Percentiles rank a stretch among this genome's conserved stretches.
Conservation (phyloP, 1,284 basidiomycete genomes). For the Coniferiporia weirii region DNA sequence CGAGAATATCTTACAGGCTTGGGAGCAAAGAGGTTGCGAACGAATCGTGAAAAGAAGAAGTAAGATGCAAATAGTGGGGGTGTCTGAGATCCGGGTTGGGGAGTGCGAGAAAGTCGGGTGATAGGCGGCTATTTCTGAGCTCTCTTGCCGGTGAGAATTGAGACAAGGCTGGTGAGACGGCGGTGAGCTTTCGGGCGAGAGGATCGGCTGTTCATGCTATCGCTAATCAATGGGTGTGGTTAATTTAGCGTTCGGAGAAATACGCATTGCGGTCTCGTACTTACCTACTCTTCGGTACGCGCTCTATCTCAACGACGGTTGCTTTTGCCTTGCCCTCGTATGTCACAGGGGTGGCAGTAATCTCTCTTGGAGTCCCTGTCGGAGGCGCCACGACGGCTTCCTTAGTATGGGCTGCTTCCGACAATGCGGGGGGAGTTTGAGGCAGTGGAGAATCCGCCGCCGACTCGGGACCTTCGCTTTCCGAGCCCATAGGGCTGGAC, state of each 20-base stretch:
- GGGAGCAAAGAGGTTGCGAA: slow-evolving; percentile 2
- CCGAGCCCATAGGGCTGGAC: background rate
- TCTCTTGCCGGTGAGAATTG: slow-evolving; percentile 9
- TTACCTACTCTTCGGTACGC: slow-evolving; percentile 1
- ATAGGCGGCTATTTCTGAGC: slow-evolving; percentile 2
- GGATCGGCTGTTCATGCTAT: background rate
- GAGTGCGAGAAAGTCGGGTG: background rate
- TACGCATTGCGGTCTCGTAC: background rate
- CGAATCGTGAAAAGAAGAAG: background rate
- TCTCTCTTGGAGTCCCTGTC: background rate
- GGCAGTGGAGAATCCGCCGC: slow-evolving; percentile 5
- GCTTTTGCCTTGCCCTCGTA: slow-evolving; percentile 9
- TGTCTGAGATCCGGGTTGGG: background rate
- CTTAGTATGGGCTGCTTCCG: background rate
- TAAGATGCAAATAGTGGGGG: background rate
- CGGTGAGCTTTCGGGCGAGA: slow-evolving; percentile 9
- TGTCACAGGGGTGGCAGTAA: background rate
- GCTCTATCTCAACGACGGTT: slow-evolving; percentile 5
- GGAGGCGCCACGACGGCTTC: background rate
- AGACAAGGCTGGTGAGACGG: slow-evolving; percentile 14
- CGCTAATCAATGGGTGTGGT: background rate
- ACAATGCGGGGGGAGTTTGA: background rate
- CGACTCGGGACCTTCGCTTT: slow-evolving; percentile 7
- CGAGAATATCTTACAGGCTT: slow-evolving; percentile 4
- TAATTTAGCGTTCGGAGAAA: background rate